Conservation (phyloP, 495 filamentous ascomycete species). For the Xylaria telfairii region DNA sequence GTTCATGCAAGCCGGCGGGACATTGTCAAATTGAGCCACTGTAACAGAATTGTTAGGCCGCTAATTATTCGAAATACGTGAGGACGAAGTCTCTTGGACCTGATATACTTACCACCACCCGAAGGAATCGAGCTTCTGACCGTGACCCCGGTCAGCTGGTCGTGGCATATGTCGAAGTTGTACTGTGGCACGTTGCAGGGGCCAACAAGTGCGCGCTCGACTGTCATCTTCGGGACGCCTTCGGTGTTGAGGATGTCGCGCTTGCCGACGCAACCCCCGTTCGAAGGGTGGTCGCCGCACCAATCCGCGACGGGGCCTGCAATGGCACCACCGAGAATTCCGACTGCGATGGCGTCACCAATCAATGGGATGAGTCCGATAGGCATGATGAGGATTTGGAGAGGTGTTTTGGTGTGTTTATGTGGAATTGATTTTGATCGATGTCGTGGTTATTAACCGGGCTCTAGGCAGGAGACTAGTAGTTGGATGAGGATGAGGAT, state of each 20-base stretch:
- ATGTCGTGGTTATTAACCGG: neutral
- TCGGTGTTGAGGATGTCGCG: slow-evolving; percentile 13
- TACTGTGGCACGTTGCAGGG: slow-evolving; percentile 28
- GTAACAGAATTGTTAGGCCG: neutral
- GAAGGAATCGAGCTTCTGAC: slow-evolving; percentile 23
- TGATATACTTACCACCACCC: slow-evolving; percentile 12
- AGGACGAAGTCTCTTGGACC: neutral
- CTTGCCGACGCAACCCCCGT: slow-evolving; percentile 2
- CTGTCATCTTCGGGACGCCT: neutral
- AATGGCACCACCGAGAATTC: neutral
- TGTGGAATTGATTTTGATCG: neutral
- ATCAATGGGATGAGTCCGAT: neutral
- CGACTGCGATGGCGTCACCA: neutral
- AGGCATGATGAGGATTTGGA: neutral
- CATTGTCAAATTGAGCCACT: slow-evolving; percentile 25
- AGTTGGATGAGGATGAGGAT: too few relatives aligned
- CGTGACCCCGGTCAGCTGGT: slow-evolving; percentile 18
- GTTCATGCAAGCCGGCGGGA: slow-evolving; percentile 31
- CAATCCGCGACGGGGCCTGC: neutral
- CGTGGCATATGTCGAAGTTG: slow-evolving; percentile 28
- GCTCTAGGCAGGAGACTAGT: neutral
- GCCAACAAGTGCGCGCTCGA: slow-evolving; percentile 21
- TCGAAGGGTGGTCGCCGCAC: neutral
- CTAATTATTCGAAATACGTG: neutral
- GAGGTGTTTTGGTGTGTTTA: neutral